These are phyloP conservation scores for Fusarium oligoseptatum DNA, from an alignment of 2,329 filamentous ascomycete genomes.

Conservation along the genomic window DNA sequence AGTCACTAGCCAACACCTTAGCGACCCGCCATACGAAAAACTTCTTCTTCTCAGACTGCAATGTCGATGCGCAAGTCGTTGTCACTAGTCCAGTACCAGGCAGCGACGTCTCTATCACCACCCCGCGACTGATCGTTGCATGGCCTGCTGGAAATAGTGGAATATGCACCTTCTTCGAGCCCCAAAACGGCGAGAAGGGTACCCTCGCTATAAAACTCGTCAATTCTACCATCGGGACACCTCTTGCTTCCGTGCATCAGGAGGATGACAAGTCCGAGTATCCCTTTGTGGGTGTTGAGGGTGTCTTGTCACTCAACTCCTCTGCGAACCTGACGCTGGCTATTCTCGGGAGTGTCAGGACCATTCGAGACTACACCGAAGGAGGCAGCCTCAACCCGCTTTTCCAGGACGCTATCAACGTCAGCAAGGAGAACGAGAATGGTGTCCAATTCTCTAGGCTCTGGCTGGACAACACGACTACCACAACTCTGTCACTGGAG, in stretches of 20 bases:
- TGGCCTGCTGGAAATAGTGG: slow-evolving; percentile 78
- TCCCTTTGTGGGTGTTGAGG: slow-evolving; percentile 66
- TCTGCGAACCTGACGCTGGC: slow-evolving; percentile 68
- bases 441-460: slow-evolving; percentile 63
- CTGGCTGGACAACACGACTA: slow-evolving; percentile 74
- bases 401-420: slow-evolving; percentile 67
- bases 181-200: slow-evolving; percentile 66
- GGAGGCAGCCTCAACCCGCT: slow-evolving; percentile 64
- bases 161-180: slow-evolving; percentile 67
- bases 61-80: slow-evolving; percentile 70
- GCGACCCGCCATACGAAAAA: slow-evolving; percentile 71
- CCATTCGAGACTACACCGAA: slow-evolving; percentile 73
- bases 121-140: slow-evolving; percentile 70
- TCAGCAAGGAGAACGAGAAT: slow-evolving; percentile 55
- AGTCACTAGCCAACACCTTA: slow-evolving; percentile 50
- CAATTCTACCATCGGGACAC: slow-evolving; percentile 61
- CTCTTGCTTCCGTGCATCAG: slow-evolving; percentile 61
- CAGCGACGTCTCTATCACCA: slow-evolving; percentile 67
- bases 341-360: slow-evolving; percentile 72
- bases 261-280: slow-evolving; percentile 44
- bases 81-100: slow-evolving; percentile 68
- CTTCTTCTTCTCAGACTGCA: slow-evolving; percentile 75
- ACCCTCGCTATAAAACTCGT: slow-evolving; percentile 65
- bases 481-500: slow-evolving; percentile 64
- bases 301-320: slow-evolving; percentile 68